A percentile compares a stretch with the other conserved stretches of the same genome.
Evolutionary conservation across 805 yeast genomes (phyloP).

Genomic region (Nakazawaea pomicola): DNA sequence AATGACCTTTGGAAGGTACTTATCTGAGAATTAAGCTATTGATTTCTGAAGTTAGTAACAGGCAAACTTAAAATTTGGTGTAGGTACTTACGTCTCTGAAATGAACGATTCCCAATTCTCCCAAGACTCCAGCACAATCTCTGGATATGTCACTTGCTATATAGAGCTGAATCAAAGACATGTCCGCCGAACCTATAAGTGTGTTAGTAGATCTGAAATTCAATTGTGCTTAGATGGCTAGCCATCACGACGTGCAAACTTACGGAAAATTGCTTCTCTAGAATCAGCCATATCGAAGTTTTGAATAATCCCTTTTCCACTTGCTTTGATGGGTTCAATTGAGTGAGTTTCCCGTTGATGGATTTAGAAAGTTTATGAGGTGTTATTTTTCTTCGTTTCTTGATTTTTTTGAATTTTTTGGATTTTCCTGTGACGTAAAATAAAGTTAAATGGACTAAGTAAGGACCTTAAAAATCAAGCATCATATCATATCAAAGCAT

Average conservation of each 20-base stretch:
- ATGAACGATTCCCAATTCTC: constrained; percentile 70
- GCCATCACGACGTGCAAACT: no score
- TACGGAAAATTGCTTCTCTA: constrained; percentile 14
- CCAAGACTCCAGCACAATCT: constrained; percentile 68
- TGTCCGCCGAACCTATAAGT: constrained; percentile 82
- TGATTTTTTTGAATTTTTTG: constrained; percentile 4
- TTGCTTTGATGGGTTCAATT: neutral
- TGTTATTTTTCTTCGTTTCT: constrained; percentile 1
- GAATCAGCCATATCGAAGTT: constrained; percentile 18
- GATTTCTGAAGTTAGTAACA: constrained; percentile 16
- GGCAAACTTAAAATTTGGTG: constrained; percentile 48
- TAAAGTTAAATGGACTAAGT: no score
- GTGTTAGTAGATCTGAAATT: constrained; percentile 2
- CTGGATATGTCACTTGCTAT: constrained; percentile 80
- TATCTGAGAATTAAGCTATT: constrained; percentile 21
- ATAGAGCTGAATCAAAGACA: constrained; percentile 87
- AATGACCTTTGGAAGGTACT: constrained; percentile 86
- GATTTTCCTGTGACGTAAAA: constrained; percentile 4
- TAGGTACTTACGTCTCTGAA: constrained; percentile 76
- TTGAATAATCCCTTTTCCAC: neutral
- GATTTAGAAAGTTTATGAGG: neutral
- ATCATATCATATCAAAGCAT: neutral
- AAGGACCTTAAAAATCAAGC: no score
- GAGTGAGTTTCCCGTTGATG: no score
- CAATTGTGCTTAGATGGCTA: no score